These are phyloP conservation scores for Amphichorda felina DNA, from an alignment of 2,329 filamentous ascomycete species.

Conservation along the genomic window DNA sequence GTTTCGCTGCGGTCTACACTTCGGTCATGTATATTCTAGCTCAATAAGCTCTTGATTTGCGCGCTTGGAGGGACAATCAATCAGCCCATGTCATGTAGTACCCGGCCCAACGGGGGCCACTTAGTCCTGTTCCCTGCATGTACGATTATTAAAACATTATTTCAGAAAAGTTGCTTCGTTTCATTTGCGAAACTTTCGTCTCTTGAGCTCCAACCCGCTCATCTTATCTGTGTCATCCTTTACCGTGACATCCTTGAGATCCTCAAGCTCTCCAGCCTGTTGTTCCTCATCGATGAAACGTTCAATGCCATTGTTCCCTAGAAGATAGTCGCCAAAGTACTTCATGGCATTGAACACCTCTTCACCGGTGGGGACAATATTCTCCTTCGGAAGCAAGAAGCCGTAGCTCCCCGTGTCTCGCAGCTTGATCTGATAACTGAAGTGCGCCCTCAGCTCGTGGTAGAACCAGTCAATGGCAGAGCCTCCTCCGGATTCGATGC, in stretches of 20 bases:
- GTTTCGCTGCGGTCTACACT: conserved; percentile 30
- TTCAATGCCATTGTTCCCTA: conserved; percentile 58
- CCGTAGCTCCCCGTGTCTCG: conserved; percentile 90
- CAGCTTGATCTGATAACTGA: conserved; percentile 89
- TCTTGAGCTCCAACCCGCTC: conserved; percentile 16
- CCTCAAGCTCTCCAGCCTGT: conserved; percentile 4
- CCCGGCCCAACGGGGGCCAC: too few relatives aligned
- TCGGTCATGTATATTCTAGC: conserved; percentile 21
- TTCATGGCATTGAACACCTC: conserved; percentile 76
- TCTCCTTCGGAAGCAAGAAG: conserved; percentile 74
- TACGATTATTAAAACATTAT: too few relatives aligned
- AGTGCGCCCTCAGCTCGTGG: conserved; percentile 69
- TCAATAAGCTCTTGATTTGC: too few relatives aligned
- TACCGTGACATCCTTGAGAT: conserved; percentile 6
- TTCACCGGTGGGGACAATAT: conserved; percentile 82
- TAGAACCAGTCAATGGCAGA: conserved; percentile 94
- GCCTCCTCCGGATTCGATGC: conserved; percentile 67
- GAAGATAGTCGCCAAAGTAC: conserved; percentile 71
- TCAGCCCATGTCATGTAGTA: too few relatives aligned
- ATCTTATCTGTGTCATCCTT: conserved; percentile 7
- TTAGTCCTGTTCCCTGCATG: too few relatives aligned
- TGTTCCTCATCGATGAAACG: conserved; percentile 10
- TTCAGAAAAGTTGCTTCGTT: not conserved
- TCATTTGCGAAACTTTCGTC: conserved; percentile 14
- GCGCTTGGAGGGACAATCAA: too few relatives aligned